phyloP scores from a whole-genome alignment of 1,139 yeast species.

The Yamadazyma diospyri region DNA sequence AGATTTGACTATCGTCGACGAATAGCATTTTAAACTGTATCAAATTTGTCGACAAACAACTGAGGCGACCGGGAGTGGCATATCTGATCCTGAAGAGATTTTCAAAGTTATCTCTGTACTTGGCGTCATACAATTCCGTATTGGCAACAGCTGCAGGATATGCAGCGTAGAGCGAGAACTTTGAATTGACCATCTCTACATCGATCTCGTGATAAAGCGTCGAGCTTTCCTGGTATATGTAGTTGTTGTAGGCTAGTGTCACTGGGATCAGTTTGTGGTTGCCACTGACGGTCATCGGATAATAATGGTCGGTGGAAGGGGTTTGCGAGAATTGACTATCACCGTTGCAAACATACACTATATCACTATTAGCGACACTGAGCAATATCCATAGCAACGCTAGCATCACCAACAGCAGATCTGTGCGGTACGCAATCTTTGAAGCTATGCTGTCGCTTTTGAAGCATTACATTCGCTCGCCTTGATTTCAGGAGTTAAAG shows the following conservation, averaged over 20 bases:
- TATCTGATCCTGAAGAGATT: conserved; percentile 12
- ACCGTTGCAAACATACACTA: background rate
- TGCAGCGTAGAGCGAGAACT: conserved; percentile 12
- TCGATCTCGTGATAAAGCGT: conserved; percentile 13
- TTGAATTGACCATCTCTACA: conserved; percentile 12
- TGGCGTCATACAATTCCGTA: conserved; percentile 7
- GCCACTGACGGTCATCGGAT: conserved; percentile 13
- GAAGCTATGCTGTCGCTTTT: background rate
- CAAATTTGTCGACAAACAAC: conserved; percentile 13
- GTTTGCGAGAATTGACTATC: background rate
- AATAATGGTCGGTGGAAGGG: conserved; percentile 10
- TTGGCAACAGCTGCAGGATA: conserved; percentile 10
- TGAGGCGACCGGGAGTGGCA: conserved; percentile 8
- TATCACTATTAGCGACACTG: too few relatives aligned
- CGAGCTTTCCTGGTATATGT: conserved; percentile 7
- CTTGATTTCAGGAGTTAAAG: background rate
- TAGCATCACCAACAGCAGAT: too few relatives aligned
- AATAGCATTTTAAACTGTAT: conserved; percentile 15
- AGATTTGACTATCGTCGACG: conserved; percentile 5
- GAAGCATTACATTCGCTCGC: background rate
- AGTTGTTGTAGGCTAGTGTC: conserved; percentile 13
- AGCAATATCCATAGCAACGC: too few relatives aligned
- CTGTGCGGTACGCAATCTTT: too few relatives aligned
- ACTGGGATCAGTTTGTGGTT: conserved; percentile 11
- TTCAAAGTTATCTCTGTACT: conserved; percentile 11